Evolutionary conservation across 1,284 basidiomycete genomes (phyloP).

Genomic region (Entoloma clypeatum): DNA sequence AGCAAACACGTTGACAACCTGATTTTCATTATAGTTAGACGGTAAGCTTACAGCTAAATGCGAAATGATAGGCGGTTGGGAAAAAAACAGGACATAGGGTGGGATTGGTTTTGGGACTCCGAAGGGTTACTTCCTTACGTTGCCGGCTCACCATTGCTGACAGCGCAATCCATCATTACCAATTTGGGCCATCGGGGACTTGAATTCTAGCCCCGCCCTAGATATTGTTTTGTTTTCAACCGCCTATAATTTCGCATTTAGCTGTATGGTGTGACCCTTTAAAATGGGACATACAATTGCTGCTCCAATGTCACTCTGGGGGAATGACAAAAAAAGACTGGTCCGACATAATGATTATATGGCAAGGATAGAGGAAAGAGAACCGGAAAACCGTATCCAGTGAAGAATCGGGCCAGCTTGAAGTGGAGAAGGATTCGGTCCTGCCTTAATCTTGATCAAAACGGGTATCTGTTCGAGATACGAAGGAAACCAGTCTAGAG

Average conservation of each 20-base stretch:
- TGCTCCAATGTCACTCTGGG: conserved; percentile 34
- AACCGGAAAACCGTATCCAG: conserved; percentile 8
- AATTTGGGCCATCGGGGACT: too few species aligned
- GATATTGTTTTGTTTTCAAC: too few species aligned
- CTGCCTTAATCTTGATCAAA: conserved; percentile 16
- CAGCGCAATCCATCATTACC: too few species aligned
- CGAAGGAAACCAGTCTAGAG: conserved; percentile 40
- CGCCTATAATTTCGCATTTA: too few species aligned
- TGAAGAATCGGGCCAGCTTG: conserved; percentile 12
- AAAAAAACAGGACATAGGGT: too few species aligned
- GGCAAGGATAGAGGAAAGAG: conserved; percentile 10
- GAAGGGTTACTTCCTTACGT: too few species aligned
- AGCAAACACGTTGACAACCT: conserved; percentile 53
- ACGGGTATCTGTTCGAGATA: conserved; percentile 22
- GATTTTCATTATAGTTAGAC: neutral
- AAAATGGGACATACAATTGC: conserved; percentile 40
- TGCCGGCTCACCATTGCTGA: too few species aligned
- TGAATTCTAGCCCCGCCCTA: too few species aligned
- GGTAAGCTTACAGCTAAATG: too few species aligned
- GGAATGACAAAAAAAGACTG: conserved; percentile 27
- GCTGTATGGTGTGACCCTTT: too few species aligned
- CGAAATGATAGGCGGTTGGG: too few species aligned
- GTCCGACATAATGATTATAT: conserved; percentile 12
- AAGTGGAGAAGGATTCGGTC: conserved; percentile 18
- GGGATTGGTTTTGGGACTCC: too few species aligned